Base-by-base conservation (phyloP, 2,329 filamentous ascomycete species). In the Conoideocrella luteorostrata region DNA sequence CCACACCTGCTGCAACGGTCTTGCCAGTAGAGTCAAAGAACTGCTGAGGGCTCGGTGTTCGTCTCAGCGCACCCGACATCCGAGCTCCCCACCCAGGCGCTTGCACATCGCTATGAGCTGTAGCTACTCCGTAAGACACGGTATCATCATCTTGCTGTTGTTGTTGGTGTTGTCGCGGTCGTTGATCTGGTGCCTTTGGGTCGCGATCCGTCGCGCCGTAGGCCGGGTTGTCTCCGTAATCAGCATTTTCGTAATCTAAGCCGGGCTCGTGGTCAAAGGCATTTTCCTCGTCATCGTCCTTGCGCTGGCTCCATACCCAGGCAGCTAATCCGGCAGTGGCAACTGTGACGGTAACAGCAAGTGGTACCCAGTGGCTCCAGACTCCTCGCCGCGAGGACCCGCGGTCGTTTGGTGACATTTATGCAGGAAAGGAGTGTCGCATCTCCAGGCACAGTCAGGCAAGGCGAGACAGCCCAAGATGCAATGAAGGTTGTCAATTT, bases 221-320 rank as follows among this genome's bases (percentile, higher is more conserved):
- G 9, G 69, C 59, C 17, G 71, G 68, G 52, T 75, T 75, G 52
- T 72, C 73, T 49, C 74, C 71, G 43, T 77, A 76, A 54, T 77
- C 73, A 46, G 73, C 62, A 49, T 62, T 62, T 46, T 63, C 63
- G 50, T 69, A 69, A 60, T 71, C 69, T 49, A 72, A 63, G 48
- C 71, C 71, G 44, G 72, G 71, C 55, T 70, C 68, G 43, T 71
- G 68, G 42, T 80, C 77, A 39, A 52, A 46, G 39, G 79, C 75
- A 32, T 88, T 82, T 42, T 81, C 77, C 22, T 89, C 83, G 42
- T 88, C 83, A 46, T 83, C 78, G 52, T 86, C 83, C 57, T 76
- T 80, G 57, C 88, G 84, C 68, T 95, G 89, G 63, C 86, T 94
- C 89, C 89, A 95, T 48, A 90, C 80, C 91, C 91, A 97, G 45